Evolutionary conservation across 176 grass and related monocot species (phyloP).

Genomic region (Hordeum marinum): DNA sequence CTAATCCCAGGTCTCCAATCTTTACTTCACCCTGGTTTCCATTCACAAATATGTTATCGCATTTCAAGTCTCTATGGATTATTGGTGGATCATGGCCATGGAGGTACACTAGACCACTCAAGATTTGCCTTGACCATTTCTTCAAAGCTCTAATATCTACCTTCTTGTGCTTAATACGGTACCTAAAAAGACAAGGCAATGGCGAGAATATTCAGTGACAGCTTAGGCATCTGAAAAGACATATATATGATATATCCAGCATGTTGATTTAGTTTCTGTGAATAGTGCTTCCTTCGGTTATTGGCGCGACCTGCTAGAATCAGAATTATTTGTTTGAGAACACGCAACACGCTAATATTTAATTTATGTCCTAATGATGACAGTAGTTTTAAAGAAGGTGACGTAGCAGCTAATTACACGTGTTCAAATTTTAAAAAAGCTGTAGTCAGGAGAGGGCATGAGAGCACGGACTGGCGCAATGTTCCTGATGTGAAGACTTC

Average conservation of each 20-base stretch:
- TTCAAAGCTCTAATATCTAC: slow-evolving; percentile 76
- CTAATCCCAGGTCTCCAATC: slow-evolving; percentile 81
- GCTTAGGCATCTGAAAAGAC: neutral
- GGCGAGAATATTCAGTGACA: neutral
- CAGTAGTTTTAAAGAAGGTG: neutral
- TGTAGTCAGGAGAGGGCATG: neutral
- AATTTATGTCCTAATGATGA: neutral
- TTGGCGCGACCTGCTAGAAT: neutral
- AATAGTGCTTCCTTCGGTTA: neutral
- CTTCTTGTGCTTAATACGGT: slow-evolving; percentile 73
- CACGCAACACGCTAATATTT: neutral
- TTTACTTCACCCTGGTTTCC: slow-evolving; percentile 84
- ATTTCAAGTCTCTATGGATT: slow-evolving; percentile 76
- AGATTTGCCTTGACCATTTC: slow-evolving; percentile 83
- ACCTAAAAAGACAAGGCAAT: slow-evolving; percentile 34
- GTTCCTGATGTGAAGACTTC: slow-evolving; percentile 86
- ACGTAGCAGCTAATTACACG: neutral
- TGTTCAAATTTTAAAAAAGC: neutral
- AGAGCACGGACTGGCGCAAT: slow-evolving; percentile 56
- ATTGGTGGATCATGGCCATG: slow-evolving; percentile 78
- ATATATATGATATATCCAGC: neutral
- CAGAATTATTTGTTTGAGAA: neutral
- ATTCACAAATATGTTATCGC: slow-evolving; percentile 82
- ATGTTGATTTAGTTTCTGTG: neutral
- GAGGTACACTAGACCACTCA: slow-evolving; percentile 72